Conservation (phyloP, 2,329 filamentous ascomycete genomes). For the Diaporthe citrichinensis region DNA sequence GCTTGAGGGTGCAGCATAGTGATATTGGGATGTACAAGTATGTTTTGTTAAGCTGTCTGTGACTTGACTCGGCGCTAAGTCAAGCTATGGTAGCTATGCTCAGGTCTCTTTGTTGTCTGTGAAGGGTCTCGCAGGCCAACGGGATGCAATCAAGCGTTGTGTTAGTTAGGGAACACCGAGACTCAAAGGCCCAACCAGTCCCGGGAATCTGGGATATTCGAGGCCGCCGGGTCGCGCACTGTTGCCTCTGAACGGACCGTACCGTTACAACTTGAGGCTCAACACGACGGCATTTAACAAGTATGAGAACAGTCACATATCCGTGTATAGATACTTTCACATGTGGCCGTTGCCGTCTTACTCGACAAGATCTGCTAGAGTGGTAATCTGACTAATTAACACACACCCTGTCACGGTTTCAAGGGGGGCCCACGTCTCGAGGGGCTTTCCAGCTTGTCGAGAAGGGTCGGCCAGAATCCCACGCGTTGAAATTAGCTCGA, state of each 20-base stretch:
- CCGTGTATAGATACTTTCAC: not conserved
- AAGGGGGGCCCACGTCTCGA: constrained; percentile 15
- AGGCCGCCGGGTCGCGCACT: too few species aligned
- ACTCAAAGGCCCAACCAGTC: not conserved
- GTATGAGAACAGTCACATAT: too few species aligned
- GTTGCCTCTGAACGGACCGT: not conserved
- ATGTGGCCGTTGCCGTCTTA: not conserved
- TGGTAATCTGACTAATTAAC: not conserved
- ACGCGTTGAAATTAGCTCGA: not conserved
- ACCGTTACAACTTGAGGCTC: not conserved
- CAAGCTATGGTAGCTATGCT: not conserved
- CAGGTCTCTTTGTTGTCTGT: not conserved
- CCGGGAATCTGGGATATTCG: not conserved
- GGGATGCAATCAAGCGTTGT: not conserved
- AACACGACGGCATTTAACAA: not conserved
- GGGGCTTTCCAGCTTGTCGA: not conserved
- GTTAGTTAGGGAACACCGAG: not conserved
- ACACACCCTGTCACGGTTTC: constrained; percentile 18
- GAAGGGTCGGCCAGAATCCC: not conserved
- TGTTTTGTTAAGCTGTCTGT: not conserved
- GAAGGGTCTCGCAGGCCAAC: not conserved
- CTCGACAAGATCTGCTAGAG: not conserved
- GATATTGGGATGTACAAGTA: not conserved
- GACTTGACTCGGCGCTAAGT: not conserved
- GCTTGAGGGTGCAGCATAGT: not conserved